Evolutionary conservation across 2,329 filamentous ascomycete species (phyloP).

Genomic region (Beauveria pseudobassiana): DNA sequence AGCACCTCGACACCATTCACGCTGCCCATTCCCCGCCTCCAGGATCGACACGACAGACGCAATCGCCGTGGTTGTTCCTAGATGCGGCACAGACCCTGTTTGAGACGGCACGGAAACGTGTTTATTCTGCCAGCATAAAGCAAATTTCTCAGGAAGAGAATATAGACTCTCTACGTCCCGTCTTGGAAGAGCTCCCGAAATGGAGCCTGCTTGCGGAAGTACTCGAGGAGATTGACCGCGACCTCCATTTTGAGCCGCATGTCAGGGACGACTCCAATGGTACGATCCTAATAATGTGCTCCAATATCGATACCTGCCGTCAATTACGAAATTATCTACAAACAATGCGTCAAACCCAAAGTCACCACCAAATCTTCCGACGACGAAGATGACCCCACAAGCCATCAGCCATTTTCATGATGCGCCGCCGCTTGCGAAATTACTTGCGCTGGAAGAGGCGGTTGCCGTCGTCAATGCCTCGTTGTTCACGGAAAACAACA

Average conservation of each 20-base stretch:
- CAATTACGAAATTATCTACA: constrained; percentile 89
- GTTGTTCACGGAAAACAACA: constrained; percentile 74
- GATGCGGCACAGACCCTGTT: constrained; percentile 95
- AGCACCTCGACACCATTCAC: constrained; percentile 89
- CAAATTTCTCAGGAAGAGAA: constrained; percentile 38
- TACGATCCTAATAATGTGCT: constrained; percentile 94
- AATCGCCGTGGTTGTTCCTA: constrained; percentile 93
- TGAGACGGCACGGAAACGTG: constrained; percentile 76
- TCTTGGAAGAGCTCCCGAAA: constrained; percentile 91
- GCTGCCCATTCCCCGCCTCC: constrained; percentile 84
- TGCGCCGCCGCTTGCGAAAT: constrained; percentile 76
- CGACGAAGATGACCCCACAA: constrained; percentile 41
- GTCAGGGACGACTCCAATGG: constrained; percentile 78
- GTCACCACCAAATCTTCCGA: constrained; percentile 30
- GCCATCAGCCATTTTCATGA: constrained; percentile 77
- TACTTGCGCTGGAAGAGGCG: constrained; percentile 89
- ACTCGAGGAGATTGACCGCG: constrained; percentile 85
- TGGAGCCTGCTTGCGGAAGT: constrained; percentile 87
- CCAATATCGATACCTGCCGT: constrained; percentile 74
- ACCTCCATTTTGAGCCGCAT: constrained; percentile 74
- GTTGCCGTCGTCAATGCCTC: constrained; percentile 72
- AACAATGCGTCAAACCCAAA: constrained; percentile 67
- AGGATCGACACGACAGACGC: constrained; percentile 77
- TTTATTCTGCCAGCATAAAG: constrained; percentile 66
- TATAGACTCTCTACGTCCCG: constrained; percentile 61